Evolutionary conservation across 768 basidiomycete genomes (phyloP), one percentile per base, ranked within the genome.

Genomic region (Lyophyllum atratum): DNA sequence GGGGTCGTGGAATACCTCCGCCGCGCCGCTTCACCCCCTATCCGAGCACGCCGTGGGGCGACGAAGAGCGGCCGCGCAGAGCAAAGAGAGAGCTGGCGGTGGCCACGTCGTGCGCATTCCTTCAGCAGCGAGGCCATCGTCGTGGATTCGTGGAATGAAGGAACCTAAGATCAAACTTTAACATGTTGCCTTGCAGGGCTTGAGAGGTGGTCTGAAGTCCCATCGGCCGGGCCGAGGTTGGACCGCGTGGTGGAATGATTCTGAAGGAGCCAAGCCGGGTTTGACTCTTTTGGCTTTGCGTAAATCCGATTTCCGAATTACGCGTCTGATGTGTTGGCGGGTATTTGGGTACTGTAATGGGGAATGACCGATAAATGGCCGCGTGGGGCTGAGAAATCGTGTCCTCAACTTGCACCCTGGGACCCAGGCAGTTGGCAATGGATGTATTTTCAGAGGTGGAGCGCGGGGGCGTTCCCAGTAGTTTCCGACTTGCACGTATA

Each of bases 101-200:
- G 28, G 33, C 19, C 10, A 10, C 17, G 17, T 29, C 26, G 43
- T 12, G 29, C 40, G 14, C 49, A 52, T 43, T 42, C 22, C 33
- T 42, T 54, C 11, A 55, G 53, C 24, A 57, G 49, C 48, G 59
- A 47, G 42, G 33, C 24, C 59, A 59, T 62, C 24, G 55, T 39
- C 55, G 56, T 62, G 55, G 52, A 49, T 49, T 39, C 55, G 53
- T 59, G 52, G 52, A 49, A 51, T 43, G 56, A 53, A 54, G 47
- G 40, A 34, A 25, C 31, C 51, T 45, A 40, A 33, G 33, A 51
- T 48, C 44, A 42, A 19, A 22, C 21, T 3, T 37, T 37, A 37
- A 37, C 17, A 37, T 37, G 17, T 9, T 37, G 12, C 34, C 34
- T 15, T 37, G 34, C 8, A 17, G 17, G 40, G 39, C 39, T n/a